Conservation (phyloP, 2,329 filamentous ascomycete genomes). For the Colletotrichum cordylinicola region DNA sequence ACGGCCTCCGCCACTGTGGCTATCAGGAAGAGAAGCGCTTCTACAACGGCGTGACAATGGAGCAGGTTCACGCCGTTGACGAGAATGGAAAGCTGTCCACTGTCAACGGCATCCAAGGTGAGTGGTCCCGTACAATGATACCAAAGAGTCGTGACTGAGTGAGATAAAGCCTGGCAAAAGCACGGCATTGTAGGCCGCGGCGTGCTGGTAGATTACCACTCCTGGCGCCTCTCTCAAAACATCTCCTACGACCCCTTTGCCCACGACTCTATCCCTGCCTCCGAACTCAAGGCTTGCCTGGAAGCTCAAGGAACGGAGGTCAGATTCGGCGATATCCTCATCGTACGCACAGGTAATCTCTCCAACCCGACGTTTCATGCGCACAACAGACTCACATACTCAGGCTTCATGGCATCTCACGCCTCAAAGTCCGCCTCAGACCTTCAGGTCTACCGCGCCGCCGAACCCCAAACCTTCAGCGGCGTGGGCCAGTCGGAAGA, state of each 20-base stretch:
- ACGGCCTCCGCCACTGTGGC: slow-evolving; percentile 42
- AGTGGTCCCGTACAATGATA: not conserved
- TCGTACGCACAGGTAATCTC: slow-evolving; percentile 51
- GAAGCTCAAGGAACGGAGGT: slow-evolving; percentile 19
- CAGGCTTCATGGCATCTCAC: slow-evolving; percentile 20
- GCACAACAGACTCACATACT: not conserved
- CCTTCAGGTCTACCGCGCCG: slow-evolving; percentile 1
- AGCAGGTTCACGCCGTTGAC: slow-evolving; percentile 55
- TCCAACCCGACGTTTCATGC: not conserved
- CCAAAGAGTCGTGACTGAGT: not conserved
- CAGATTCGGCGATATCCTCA: slow-evolving; percentile 58
- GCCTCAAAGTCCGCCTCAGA: slow-evolving; percentile 9
- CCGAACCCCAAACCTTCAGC: slow-evolving; percentile 15
- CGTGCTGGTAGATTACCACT: slow-evolving; percentile 57
- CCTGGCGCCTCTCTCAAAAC: slow-evolving; percentile 44
- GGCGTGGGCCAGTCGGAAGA: slow-evolving; percentile 55
- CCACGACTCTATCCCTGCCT: slow-evolving; percentile 17
- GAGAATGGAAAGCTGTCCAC: slow-evolving; percentile 25
- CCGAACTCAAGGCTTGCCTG: slow-evolving; percentile 20
- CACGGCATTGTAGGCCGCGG: slow-evolving; percentile 54
- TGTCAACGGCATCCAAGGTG: slow-evolving; percentile 24
- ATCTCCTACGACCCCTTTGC: slow-evolving; percentile 22
- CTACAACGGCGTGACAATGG: slow-evolving; percentile 32
- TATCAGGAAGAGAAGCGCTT: slow-evolving; percentile 41
- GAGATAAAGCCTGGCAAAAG: slow-evolving; percentile 17